Conservation (phyloP, 2,329 filamentous ascomycete species). For the Claviceps digitariae region DNA sequence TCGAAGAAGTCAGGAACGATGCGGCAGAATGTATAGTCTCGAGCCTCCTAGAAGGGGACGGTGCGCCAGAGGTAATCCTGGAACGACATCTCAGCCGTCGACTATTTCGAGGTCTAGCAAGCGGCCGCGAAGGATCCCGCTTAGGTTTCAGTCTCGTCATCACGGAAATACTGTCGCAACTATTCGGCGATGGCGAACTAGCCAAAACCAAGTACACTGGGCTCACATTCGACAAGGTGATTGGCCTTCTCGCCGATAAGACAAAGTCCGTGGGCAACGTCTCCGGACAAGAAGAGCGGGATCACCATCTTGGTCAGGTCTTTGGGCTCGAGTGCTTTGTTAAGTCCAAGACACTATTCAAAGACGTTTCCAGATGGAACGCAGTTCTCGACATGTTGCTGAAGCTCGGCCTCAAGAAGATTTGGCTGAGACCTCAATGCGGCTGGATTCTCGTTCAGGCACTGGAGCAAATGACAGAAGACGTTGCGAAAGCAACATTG, state of each 20-base stretch:
- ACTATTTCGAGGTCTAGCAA: conserved; percentile 78
- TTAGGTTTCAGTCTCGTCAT: conserved; percentile 82
- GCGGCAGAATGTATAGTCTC: conserved; percentile 47
- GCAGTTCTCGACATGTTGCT: conserved; percentile 60
- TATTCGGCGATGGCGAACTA: conserved; percentile 42
- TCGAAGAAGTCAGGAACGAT: conserved; percentile 38
- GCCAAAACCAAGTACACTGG: conserved; percentile 34
- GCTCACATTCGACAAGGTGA: conserved; percentile 41
- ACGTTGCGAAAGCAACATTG: conserved; percentile 48
- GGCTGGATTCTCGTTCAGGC: conserved; percentile 69
- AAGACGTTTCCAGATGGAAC: conserved; percentile 45
- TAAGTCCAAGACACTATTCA: conserved; percentile 60
- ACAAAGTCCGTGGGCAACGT: conserved; percentile 40
- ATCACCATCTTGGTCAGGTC: conserved; percentile 71
- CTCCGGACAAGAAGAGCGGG: conserved; percentile 63
- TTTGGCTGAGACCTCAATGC: conserved; percentile 82
- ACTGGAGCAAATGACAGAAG: conserved; percentile 45
- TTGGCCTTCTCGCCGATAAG: conserved; percentile 40
- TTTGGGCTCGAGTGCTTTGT: conserved; percentile 83
- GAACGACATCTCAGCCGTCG: conserved; percentile 49
- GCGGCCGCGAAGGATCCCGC: conserved; percentile 75
- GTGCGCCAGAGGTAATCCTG: conserved; percentile 38
- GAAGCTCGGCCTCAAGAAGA: conserved; percentile 64
- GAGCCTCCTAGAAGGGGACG: conserved; percentile 36
- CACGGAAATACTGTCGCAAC: conserved; percentile 62